phyloP scores from a whole-genome alignment of 148 eudicot species.

The Rhododendron vialii region DNA sequence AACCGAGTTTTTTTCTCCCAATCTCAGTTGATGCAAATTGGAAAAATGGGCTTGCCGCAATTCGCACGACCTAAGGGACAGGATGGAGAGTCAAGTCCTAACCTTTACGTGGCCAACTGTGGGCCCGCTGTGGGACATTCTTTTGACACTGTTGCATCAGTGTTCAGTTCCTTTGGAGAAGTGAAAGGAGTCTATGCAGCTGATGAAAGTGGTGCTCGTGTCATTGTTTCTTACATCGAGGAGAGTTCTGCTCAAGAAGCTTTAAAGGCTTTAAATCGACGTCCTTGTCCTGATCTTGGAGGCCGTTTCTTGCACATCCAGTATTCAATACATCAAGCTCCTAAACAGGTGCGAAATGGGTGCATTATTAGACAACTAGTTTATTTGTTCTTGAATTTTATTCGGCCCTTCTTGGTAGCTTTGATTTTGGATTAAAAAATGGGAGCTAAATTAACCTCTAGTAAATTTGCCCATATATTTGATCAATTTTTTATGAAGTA shows the following conservation, averaged over 20 bases:
- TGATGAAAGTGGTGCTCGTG: constrained; percentile 78
- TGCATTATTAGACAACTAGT: not conserved
- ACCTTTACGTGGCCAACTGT: constrained; percentile 89
- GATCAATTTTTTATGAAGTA: not conserved
- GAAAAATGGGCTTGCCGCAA: constrained; percentile 51
- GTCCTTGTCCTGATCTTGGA: constrained; percentile 47
- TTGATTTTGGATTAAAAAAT: not conserved
- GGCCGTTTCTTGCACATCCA: constrained; percentile 75
- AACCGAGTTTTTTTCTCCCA: not conserved
- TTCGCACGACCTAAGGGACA: constrained; percentile 60
- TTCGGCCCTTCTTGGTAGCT: not conserved
- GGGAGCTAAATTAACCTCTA: not conserved
- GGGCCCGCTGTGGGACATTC: constrained; percentile 92
- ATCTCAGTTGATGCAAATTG: not conserved
- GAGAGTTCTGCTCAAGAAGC: constrained; percentile 59
- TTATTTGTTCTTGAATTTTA: not conserved
- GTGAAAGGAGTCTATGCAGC: constrained; percentile 71
- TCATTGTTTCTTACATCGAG: constrained; percentile 61
- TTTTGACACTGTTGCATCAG: constrained; percentile 51
- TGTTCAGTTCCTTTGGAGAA: constrained; percentile 55
- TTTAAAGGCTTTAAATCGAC: constrained; percentile 53
- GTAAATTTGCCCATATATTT: not conserved
- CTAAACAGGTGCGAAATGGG: constrained; percentile 34
- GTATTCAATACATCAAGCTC: constrained; percentile 58
- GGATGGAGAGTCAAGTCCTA: constrained; percentile 30